These are phyloP conservation scores for Blastobotrys chiropterorum DNA, from an alignment of 805 yeast genomes.

Conservation along the genomic window DNA sequence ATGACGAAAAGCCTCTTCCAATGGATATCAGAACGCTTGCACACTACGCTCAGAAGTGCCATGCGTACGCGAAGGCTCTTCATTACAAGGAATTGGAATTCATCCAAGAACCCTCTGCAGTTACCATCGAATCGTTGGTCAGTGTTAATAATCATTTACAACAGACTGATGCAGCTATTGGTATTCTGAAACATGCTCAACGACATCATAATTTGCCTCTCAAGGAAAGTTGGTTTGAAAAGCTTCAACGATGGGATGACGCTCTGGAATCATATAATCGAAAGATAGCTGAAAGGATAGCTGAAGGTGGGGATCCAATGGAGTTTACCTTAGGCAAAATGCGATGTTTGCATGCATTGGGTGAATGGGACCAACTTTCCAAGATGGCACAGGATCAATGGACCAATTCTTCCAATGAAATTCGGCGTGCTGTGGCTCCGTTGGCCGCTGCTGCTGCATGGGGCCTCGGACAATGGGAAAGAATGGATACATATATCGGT, in stretches of 20 bases:
- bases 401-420: conserved; percentile 66
- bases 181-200: conserved; percentile 66
- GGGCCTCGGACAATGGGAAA: conserved; percentile 97
- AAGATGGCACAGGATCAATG: conserved; percentile 83
- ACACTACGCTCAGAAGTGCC: conserved; percentile 88
- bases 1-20: conserved; percentile 90
- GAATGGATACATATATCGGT: conserved; percentile 83
- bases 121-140: conserved; percentile 86
- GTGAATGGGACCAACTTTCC: conserved; percentile 94
- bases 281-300: conserved; percentile 34
- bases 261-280: conserved; percentile 86
- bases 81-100: conserved; percentile 95
- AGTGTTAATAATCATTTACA: conserved; percentile 91
- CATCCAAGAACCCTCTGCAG: conserved; percentile 85
- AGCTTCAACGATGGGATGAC: conserved; percentile 96
- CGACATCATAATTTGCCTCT: conserved; percentile 73
- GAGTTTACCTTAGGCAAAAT: conserved; percentile 95
- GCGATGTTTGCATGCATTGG: conserved; percentile 97
- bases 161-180: conserved; percentile 97
- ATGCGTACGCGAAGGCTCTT: conserved; percentile 94
- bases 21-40: conserved; percentile 86
- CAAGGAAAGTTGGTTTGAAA: conserved; percentile 97
- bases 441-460: conserved; percentile 98
- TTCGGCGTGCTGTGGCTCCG: conserved; percentile 83
- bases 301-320: conserved; percentile 33